Evolutionary conservation across 1,284 basidiomycete genomes (phyloP).

Genomic region (Leccinum fallax): DNA sequence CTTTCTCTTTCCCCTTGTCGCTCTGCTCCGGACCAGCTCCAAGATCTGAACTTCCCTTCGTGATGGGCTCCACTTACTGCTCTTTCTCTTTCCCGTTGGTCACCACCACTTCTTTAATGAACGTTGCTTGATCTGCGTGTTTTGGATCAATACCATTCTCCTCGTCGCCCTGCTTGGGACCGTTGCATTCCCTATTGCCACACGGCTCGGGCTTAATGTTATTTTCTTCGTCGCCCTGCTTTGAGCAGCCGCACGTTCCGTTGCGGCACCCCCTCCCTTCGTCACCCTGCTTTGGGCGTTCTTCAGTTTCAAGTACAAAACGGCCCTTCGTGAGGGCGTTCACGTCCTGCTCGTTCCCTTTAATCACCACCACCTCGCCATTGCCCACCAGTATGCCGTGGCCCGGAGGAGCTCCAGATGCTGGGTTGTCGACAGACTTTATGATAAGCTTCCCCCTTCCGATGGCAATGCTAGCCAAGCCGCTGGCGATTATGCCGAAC

Average conservation of each 20-base stretch:
- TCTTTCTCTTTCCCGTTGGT: not conserved
- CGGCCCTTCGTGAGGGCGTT: constrained; percentile 31
- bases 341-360: constrained; percentile 33
- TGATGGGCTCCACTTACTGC: not conserved
- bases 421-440: constrained; percentile 3
- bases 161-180: not conserved
- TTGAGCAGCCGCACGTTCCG: not conserved
- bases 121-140: not conserved
- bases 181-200: not conserved
- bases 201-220: not conserved
- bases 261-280: not conserved
- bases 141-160: not conserved
- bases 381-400: constrained; percentile 21
- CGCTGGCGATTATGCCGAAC: constrained; percentile 34
- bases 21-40: too few species aligned
- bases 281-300: not conserved
- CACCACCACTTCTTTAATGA: not conserved
- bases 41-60: not conserved
- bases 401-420: constrained; percentile 21
- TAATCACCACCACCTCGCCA: constrained; percentile 23
- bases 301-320: constrained; percentile 21
- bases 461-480: constrained; percentile 22
- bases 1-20: too few species aligned
- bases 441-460: constrained; percentile 23
- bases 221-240: not conserved